phyloP scores from a whole-genome alignment of 2,329 filamentous ascomycete species.

The Zalaria obscura region DNA sequence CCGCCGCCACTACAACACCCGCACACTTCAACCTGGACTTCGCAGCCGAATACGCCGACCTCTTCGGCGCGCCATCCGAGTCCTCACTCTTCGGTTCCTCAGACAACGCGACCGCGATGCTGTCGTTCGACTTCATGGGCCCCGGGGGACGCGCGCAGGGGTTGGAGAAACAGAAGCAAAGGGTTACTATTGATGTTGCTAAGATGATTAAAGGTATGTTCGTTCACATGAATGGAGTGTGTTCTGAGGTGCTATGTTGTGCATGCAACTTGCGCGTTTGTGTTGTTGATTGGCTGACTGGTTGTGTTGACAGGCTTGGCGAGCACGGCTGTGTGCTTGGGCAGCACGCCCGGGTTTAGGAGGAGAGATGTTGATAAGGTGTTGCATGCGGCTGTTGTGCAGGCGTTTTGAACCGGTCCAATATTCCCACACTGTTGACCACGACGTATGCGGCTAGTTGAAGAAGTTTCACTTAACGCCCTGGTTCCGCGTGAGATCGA shows the following conservation, averaged over 20 bases:
- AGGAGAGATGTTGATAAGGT: slow-evolving; percentile 28
- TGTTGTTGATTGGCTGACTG: too few relatives aligned
- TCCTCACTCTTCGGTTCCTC: neutral
- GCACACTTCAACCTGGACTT: too few relatives aligned
- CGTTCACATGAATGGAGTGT: neutral
- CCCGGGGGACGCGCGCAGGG: neutral
- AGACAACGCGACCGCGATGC: neutral
- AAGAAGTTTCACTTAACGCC: too few relatives aligned
- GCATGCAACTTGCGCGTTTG: neutral
- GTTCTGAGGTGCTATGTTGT: neutral
- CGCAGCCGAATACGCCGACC: too few relatives aligned
- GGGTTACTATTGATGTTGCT: slow-evolving; percentile 27
- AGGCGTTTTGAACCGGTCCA: too few relatives aligned
- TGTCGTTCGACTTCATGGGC: neutral
- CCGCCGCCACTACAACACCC: too few relatives aligned
- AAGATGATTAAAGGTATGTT: slow-evolving; percentile 29
- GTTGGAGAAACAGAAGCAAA: slow-evolving; percentile 13
- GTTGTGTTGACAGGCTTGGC: slow-evolving; percentile 16
- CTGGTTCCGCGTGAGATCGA: too few relatives aligned
- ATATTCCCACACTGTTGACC: too few relatives aligned
- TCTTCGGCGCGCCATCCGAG: neutral
- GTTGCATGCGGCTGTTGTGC: slow-evolving; percentile 19
- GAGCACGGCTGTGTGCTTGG: slow-evolving; percentile 25
- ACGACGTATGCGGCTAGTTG: too few relatives aligned
- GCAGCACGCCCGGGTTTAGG: slow-evolving; percentile 29